Base-by-base conservation (phyloP, 2,329 filamentous ascomycete genomes). In the Trichophyton schoenleinii region DNA sequence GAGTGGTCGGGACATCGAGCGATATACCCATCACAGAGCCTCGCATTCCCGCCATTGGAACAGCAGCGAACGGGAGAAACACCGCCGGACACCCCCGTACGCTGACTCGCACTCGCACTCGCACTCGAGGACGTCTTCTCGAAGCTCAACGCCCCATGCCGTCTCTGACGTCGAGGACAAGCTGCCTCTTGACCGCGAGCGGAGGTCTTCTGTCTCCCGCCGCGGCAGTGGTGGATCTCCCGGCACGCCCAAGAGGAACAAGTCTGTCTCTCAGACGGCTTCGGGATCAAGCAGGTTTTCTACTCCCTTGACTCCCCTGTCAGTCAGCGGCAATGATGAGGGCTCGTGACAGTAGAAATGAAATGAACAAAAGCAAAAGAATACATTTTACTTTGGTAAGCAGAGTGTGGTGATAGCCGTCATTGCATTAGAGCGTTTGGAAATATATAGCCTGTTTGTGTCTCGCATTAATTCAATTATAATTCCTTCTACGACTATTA, bases 51-150 rank as follows among this genome's bases (percentile, higher is more conserved):
- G 58, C 8, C 57, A 59, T 53, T 42, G 60, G 57, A 25, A 63
- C 61, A 3, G 9, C 34, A 11, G 9, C 34, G 62, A 66, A 38
- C 38, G 61, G 8, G 41, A 62, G 13, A 62, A 61, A 42, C 57
- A 44, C 11, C 63, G 61, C 52, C 53, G 63, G 6, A 36, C 53
- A 3, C 22, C 42, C 11, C 28, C 31, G 3, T 66, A 64, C 28
- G 69, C 70, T 25, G 70, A 73, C 60, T 73, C 75, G 8, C 73
- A 74, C 11, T 75, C 73, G 4, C 72, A 74, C 60, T 77, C 75
- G 1, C 72, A 74, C 60, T 77, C 75, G 1, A 71, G 74, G 15
- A 75, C 70, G 6, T 72, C 74, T 2, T 78, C 75, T 34, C 74
- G 75, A 48, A 76, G 74, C 63, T 73, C 70, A 28, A 77, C 68